These are phyloP conservation scores for Vaucheria bursata DNA, from an alignment of 352 stramenopile species.

Conservation along the genomic window DNA sequence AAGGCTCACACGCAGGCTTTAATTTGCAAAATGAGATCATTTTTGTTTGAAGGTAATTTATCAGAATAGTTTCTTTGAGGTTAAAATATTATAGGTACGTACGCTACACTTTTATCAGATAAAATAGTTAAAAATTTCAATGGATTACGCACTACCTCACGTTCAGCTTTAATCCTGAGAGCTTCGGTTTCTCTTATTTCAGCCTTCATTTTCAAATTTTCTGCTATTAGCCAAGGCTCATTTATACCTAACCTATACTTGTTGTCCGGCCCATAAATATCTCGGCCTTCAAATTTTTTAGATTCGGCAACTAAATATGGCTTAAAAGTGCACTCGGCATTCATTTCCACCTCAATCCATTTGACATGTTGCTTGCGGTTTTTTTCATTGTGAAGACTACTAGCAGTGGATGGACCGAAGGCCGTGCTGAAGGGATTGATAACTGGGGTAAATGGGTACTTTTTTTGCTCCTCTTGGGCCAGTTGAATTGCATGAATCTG, in stretches of 20 bases:
- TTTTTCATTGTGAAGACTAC: background rate
- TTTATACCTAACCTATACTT: constrained; percentile 31
- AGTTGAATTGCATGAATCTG: background rate
- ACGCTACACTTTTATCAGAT: too few species aligned
- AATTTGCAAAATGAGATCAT: too few species aligned
- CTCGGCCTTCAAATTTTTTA: background rate
- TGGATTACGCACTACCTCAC: too few species aligned
- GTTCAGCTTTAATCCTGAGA: background rate
- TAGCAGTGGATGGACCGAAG: background rate
- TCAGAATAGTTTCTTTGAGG: too few species aligned
- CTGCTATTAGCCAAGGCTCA: constrained; percentile 25
- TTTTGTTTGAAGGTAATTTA: too few species aligned
- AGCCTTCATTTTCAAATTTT: constrained; percentile 7
- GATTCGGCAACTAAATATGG: constrained; percentile 20
- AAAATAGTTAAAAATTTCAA: too few species aligned
- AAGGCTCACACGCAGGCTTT: too few species aligned
- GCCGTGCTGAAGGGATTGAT: constrained; percentile 7
- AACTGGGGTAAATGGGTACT: background rate
- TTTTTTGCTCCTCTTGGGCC: background rate
- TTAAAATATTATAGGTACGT: too few species aligned
- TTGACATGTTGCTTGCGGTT: constrained; percentile 3
- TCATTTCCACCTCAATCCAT: background rate
- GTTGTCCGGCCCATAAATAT: constrained; percentile 29
- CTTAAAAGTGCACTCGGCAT: constrained; percentile 8
- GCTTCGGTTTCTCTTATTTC: background rate